phyloP scores from a whole-genome alignment of 202 grass and related monocot species.

The Schoenoplectus triqueter region DNA sequence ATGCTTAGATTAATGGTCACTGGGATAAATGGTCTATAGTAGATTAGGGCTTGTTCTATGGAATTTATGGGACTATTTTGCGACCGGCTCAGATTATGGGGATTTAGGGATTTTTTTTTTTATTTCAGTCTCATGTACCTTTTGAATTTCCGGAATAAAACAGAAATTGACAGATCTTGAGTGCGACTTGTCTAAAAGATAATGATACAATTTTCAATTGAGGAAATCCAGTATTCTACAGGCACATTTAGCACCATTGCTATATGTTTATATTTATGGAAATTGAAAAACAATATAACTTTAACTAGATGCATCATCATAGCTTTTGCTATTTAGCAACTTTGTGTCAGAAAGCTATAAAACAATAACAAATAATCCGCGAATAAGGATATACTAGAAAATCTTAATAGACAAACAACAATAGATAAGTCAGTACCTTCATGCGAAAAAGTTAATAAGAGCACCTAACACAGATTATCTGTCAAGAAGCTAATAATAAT shows the following conservation, averaged over 20 bases:
- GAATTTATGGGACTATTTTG: no score
- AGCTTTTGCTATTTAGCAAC: neutral
- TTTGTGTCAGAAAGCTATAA: neutral
- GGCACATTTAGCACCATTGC: neutral
- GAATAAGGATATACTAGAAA: constrained; percentile 12
- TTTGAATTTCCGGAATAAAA: no score
- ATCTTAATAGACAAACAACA: constrained; percentile 21
- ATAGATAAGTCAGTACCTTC: neutral
- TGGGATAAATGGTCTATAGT: no score
- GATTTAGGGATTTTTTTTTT: no score
- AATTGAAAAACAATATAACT: neutral
- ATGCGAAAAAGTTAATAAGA: constrained; percentile 5
- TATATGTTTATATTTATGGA: neutral
- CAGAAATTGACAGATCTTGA: no score
- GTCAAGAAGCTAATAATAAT: constrained; percentile 31
- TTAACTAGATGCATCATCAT: neutral
- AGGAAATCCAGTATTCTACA: neutral
- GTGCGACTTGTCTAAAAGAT: neutral
- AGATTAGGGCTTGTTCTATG: no score
- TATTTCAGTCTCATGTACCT: no score
- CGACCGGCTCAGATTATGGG: no score
- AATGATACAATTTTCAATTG: neutral
- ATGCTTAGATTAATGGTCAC: no score
- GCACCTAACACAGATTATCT: neutral
- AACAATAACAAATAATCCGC: neutral